Conservation (phyloP, 2,329 filamentous ascomycete species). For the Penicillium olsonii region DNA sequence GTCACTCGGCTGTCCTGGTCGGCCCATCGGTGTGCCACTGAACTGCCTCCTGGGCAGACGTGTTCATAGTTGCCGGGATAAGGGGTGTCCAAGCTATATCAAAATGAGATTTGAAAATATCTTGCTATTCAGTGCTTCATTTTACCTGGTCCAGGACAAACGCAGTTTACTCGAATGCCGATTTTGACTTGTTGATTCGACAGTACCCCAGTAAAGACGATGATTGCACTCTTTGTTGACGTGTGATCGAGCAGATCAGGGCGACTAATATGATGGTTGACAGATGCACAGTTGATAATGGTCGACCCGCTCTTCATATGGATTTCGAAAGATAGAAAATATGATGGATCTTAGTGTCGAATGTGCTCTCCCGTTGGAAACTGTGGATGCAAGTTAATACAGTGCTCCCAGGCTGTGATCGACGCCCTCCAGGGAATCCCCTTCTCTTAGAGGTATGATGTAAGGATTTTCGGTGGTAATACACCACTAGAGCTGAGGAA, state of each 20-base stretch:
- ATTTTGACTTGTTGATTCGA: constrained; percentile 71
- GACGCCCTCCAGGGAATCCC: no score
- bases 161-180: constrained; percentile 73
- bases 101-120: constrained; percentile 10
- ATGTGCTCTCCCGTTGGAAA: constrained; percentile 77
- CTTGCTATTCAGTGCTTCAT: background rate
- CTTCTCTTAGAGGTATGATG: no score
- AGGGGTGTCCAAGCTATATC: constrained; percentile 74
- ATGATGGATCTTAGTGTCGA: constrained; percentile 79
- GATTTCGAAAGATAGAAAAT: constrained; percentile 82
- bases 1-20: constrained; percentile 77
- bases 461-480: no score
- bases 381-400: constrained; percentile 38
- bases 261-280: constrained; percentile 80
- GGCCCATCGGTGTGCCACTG: constrained; percentile 68
- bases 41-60: constrained; percentile 71
- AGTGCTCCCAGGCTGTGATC: no score
- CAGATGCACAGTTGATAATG: constrained; percentile 83
- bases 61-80: constrained; percentile 71
- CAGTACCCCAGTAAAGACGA: constrained; percentile 75
- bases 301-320: constrained; percentile 67
- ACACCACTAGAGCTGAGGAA: no score
- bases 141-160: constrained; percentile 70
- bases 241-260: constrained; percentile 82
- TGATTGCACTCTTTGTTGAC: constrained; percentile 70